Conservation (phyloP, 2,329 filamentous ascomycete genomes). For the Trichoderma lentiforme region DNA sequence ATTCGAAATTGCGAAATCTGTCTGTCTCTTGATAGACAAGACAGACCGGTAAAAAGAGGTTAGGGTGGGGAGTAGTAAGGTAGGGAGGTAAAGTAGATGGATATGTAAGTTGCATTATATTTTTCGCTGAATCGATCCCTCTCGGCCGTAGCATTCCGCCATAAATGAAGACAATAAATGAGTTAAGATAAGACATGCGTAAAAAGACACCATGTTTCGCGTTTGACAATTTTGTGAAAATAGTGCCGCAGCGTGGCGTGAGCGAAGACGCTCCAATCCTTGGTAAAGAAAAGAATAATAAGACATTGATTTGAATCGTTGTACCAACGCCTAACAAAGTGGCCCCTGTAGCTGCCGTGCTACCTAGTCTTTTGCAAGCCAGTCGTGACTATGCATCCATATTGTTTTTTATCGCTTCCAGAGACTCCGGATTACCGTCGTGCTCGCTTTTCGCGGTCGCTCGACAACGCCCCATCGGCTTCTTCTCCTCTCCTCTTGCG, state of each 20-base stretch:
- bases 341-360: not conserved
- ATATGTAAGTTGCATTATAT: constrained; percentile 3
- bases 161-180: not conserved
- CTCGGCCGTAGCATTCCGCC: not conserved
- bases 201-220: constrained; percentile 1
- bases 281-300: not conserved
- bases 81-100: not conserved
- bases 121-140: constrained; percentile 4
- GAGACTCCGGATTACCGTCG: constrained; percentile 38
- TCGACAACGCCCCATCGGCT: constrained; percentile 35
- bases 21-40: not conserved
- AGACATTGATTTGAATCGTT: not conserved
- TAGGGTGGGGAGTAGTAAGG: not conserved
- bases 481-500: constrained; percentile 48
- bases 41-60: not conserved
- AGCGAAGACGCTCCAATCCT: not conserved
- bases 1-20: not conserved
- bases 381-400: not conserved
- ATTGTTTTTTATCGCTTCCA: not conserved
- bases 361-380: not conserved
- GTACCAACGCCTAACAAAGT: constrained; percentile 14
- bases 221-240: constrained; percentile 15
- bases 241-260: not conserved
- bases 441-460: constrained; percentile 53
- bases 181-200: not conserved